A percentile compares a stretch with the other conserved stretches of the same genome.
phyloP scores from a whole-genome alignment of 345 rosid species.

The Physaria fendleri region DNA sequence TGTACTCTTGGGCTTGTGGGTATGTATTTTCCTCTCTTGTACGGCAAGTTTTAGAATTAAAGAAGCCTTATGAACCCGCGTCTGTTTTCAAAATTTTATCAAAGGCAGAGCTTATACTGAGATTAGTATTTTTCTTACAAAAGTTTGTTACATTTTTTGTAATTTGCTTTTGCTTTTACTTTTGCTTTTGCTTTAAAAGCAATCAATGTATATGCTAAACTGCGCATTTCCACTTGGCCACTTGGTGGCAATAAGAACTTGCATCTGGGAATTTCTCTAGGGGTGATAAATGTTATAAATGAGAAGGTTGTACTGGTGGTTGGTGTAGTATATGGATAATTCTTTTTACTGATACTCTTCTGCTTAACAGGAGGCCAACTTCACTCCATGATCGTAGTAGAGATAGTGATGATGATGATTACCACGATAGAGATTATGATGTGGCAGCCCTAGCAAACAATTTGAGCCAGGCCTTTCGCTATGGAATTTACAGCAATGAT shows the following conservation, averaged over 20 bases:
- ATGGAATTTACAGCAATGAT: slow-evolving; percentile 76
- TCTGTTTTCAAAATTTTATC: not conserved
- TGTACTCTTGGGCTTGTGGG: slow-evolving; percentile 90
- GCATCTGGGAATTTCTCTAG: not conserved
- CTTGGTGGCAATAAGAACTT: slow-evolving; percentile 11
- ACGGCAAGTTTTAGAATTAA: not conserved
- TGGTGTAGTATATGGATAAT: not conserved
- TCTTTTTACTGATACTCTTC: slow-evolving; percentile 12
- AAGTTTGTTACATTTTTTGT: not conserved
- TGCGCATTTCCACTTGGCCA: not conserved
- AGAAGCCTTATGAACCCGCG: not conserved
- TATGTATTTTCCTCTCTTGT: slow-evolving; percentile 31
- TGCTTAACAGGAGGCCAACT: slow-evolving; percentile 74
- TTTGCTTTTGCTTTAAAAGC: slow-evolving; percentile 9
- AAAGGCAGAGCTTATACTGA: not conserved
- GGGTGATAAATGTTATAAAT: not conserved
- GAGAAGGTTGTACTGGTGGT: slow-evolving; percentile 3
- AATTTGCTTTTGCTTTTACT: no score
- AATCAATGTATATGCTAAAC: not conserved
- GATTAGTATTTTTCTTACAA: not conserved
- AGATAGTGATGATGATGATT: slow-evolving; percentile 93
- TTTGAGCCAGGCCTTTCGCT: slow-evolving; percentile 86
- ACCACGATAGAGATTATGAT: slow-evolving; percentile 93
- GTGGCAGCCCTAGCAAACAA: slow-evolving; percentile 91
- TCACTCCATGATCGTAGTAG: slow-evolving; percentile 71